Evolutionary conservation across 345 rosid species (phyloP), one percentile per base, ranked within the genome.

Genomic region (Streptanthus diversifolius): DNA sequence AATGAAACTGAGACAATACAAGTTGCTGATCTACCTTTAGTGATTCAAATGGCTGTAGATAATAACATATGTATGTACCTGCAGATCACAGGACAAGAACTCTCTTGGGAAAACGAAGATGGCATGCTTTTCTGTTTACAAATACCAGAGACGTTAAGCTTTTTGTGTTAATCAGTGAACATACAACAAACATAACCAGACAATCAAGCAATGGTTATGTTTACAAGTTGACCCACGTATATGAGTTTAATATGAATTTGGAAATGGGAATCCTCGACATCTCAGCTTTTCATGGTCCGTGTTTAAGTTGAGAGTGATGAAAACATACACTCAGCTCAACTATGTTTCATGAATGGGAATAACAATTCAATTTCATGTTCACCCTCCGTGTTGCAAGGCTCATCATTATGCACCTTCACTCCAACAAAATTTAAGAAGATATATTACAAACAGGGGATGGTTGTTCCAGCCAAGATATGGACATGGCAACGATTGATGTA

Each of bases 71-170:
- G 66, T 73, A 80, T 12, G 78, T 82, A 35, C 80, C 86, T 0
- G 69, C 83, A 78, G 89, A 69, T 97, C 96, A 93, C 11, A 91
- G 96, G 56, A 87, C 81, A 70, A 93, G 88, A 64, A 93, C 91
- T 83, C 97, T 86, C 60, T 83, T 85, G 17, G 97, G 96, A 77
- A 93, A 82, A 55, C 81, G 61, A 62, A 91, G 85, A 73, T 75
- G 32, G 63, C 82, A 82, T 4, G 85, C 62, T 77, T 85, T 77
- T 88, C 98, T 93, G 86, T 73, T 77, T 65, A 27, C 40, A 63
- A 60, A 74, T 68, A 75, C 49, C 35, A 1, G 36, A 66, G 18
- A 22, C 17, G 12, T 44, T 64, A 32, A 30, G 51, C 43, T 30
- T 25, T 52, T 56, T 13, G 53, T 14, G 67, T 17, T 24, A 12